Conservation (phyloP, 2,329 filamentous ascomycete species). For the Botrytis aclada region DNA sequence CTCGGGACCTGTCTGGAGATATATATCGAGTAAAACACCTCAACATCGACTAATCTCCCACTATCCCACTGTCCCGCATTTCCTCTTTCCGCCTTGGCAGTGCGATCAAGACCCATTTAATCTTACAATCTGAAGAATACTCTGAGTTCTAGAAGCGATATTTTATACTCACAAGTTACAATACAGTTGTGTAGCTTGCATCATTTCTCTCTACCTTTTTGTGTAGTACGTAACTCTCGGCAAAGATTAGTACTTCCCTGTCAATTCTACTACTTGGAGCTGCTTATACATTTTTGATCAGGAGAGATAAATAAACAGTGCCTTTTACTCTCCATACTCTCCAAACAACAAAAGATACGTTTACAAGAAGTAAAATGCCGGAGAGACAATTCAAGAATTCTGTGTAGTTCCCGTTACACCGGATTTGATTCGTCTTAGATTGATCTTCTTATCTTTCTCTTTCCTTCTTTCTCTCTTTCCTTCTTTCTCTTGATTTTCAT, state of each 20-base stretch:
- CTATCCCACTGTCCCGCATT: too few species aligned
- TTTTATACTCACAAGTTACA: neutral
- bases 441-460: too few species aligned
- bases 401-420: neutral
- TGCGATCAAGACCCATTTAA: too few species aligned
- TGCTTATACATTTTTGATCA: accelerated
- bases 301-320: neutral
- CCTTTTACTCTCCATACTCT: neutral
- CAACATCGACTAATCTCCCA: neutral
- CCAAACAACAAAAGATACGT: too few species aligned
- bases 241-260: neutral
- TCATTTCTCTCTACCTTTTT: neutral
- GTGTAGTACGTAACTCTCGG: neutral
- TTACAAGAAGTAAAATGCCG: too few species aligned
- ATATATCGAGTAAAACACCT: neutral
- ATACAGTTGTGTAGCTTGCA: neutral
- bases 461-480: too few species aligned
- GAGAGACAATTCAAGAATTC: neutral
- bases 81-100: neutral
- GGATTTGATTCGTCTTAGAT: too few species aligned
- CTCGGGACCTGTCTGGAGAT: neutral
- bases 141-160: neutral
- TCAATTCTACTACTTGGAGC: accelerated
- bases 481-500: too few species aligned
- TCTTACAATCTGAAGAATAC: neutral